Conservation (phyloP, 495 filamentous ascomycete species). For the Penicillium taxi region DNA sequence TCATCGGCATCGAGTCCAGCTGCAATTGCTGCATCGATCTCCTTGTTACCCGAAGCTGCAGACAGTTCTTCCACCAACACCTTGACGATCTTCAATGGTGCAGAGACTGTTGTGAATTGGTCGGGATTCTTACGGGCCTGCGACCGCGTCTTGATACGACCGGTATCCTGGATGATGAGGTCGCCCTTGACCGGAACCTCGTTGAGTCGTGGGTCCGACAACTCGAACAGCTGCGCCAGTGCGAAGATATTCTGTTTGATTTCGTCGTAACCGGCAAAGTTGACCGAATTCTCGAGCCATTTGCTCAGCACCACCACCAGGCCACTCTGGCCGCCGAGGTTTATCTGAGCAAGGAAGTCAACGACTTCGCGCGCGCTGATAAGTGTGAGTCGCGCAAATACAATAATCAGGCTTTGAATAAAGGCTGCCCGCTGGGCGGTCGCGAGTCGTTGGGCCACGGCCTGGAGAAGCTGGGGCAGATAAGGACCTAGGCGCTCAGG, state of each 20-base stretch:
- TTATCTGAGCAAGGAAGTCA: slow-evolving; percentile 77
- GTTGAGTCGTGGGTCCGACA: slow-evolving; percentile 73
- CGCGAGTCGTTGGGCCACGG: slow-evolving; percentile 78
- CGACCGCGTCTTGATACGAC: slow-evolving; percentile 88
- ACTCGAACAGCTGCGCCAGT: slow-evolving; percentile 75
- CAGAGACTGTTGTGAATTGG: slow-evolving; percentile 78
- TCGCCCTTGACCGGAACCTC: slow-evolving; percentile 86
- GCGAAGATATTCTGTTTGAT: slow-evolving; percentile 95
- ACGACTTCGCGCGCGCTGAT: slow-evolving; percentile 82
- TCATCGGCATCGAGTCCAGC: slow-evolving; percentile 48
- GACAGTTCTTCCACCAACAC: slow-evolving; percentile 83
- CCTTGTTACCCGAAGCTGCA: slow-evolving; percentile 48
- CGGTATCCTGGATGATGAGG: slow-evolving; percentile 69
- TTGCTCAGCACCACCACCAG: slow-evolving; percentile 83
- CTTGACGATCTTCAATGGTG: slow-evolving; percentile 90
- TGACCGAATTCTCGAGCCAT: slow-evolving; percentile 94
- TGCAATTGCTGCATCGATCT: slow-evolving; percentile 47
- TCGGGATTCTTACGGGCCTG: slow-evolving; percentile 79
- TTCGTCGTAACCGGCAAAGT: slow-evolving; percentile 93
- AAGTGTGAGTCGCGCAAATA: slow-evolving; percentile 85
- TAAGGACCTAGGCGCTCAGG: slow-evolving; percentile 83
- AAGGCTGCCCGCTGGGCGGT: slow-evolving; percentile 75
- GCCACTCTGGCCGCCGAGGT: slow-evolving; percentile 63
- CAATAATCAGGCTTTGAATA: slow-evolving; percentile 86
- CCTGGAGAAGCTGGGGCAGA: slow-evolving; percentile 77